Conservation (phyloP, 306 rosid species). For the Prunus padus region DNA sequence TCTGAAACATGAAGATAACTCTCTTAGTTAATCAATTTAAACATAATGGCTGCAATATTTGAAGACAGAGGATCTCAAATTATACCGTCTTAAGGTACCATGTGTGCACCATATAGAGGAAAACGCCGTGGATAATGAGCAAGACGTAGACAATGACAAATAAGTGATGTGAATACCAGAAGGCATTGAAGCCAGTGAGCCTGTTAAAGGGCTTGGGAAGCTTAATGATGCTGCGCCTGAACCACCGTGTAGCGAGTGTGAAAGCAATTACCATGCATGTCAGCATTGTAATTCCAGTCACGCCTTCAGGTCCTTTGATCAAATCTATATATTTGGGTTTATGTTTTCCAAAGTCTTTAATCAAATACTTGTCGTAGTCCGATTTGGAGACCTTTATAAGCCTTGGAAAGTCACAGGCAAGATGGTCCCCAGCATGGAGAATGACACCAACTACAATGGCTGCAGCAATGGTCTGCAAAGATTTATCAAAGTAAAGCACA, state of each 20-base stretch:
- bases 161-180: conserved; percentile 99
- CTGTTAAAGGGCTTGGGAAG: conserved; percentile 87
- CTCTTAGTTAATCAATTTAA: background rate
- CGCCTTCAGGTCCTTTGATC: conserved; percentile 67
- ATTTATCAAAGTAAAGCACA: background rate
- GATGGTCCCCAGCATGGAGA: conserved; percentile 88
- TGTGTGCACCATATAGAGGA: conserved; percentile 62
- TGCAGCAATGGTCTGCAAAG: conserved; percentile 69
- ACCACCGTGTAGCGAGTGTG: conserved; percentile 91
- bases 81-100: conserved; percentile 86
- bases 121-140: conserved; percentile 75
- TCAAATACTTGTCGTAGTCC: conserved; percentile 33
- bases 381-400: conserved; percentile 38
- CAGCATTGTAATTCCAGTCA: conserved; percentile 90
- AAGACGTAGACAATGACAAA: conserved; percentile 84
- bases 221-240: conserved; percentile 79
- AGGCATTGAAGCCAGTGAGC: conserved; percentile 94
- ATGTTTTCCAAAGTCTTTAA: conserved; percentile 50
- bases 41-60: background rate
- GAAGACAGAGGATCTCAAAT: conserved; percentile 9
- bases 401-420: conserved; percentile 92
- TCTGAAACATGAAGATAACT: conserved; percentile 44
- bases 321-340: conserved; percentile 63
- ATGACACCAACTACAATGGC: conserved; percentile 85
- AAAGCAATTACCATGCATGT: conserved; percentile 75